Conservation (phyloP, 805 yeast genomes). For the Tetrapisispora taiwanensis region DNA sequence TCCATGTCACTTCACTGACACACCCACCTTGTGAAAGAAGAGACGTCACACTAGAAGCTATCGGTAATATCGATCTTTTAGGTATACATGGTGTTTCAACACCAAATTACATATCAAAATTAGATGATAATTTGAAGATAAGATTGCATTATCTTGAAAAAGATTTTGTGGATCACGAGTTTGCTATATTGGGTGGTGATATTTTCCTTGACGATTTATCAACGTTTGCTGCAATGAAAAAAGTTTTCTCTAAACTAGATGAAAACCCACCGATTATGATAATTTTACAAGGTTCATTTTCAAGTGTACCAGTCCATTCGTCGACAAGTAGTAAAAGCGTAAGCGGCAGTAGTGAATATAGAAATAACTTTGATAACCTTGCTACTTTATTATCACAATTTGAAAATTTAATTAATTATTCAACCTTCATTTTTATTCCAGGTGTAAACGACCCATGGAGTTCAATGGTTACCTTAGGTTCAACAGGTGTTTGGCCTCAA, state of each 20-base stretch:
- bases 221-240: constrained; percentile 53
- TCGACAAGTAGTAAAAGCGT: constrained; percentile 42
- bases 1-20: constrained; percentile 64
- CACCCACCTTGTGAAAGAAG: constrained; percentile 87
- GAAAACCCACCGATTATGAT: constrained; percentile 55
- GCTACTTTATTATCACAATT: constrained; percentile 54
- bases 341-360: constrained; percentile 46
- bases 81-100: constrained; percentile 32
- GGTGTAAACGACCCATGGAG: constrained; percentile 95
- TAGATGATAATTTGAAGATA: constrained; percentile 50
- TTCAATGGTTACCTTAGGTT: constrained; percentile 55
- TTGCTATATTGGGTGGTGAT: constrained; percentile 69
- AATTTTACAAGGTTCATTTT: constrained; percentile 76
- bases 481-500: constrained; percentile 60
- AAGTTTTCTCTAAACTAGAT: constrained; percentile 47
- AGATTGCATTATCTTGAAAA: constrained; percentile 49
- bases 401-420: constrained; percentile 21
- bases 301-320: constrained; percentile 52
- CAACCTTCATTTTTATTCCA: constrained; percentile 67
- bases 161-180: constrained; percentile 43
- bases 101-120: constrained; percentile 36
- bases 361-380: constrained; percentile 60
- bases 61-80: constrained; percentile 69
- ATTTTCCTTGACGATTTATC: constrained; percentile 51
- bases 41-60: constrained; percentile 51